A percentile compares a stretch with the other conserved stretches of the same genome.
Conservation (phyloP, 371 early-diverging fungal genomes). For the Mortierella sp. region DNA sequence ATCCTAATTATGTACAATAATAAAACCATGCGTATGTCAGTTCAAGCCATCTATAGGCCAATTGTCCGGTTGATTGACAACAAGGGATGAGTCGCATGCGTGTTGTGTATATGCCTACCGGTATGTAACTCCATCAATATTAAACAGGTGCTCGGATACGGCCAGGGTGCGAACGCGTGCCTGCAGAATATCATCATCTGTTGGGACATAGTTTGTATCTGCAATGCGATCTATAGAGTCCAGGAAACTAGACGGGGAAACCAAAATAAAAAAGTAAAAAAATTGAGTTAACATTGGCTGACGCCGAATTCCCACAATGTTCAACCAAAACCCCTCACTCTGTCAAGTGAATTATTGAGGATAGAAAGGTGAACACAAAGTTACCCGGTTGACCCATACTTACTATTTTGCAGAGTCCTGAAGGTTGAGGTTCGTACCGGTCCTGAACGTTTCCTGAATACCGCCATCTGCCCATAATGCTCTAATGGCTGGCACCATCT, state of each 20-base stretch:
- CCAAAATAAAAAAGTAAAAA: background rate
- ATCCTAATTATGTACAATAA: slow-evolving; percentile 49
- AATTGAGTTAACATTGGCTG: background rate
- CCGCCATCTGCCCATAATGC: slow-evolving; percentile 57
- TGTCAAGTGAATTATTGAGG: background rate
- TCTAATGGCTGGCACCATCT: slow-evolving; percentile 55
- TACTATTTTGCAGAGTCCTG: slow-evolving; percentile 63
- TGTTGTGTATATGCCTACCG: slow-evolving; percentile 23
- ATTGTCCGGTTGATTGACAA: background rate
- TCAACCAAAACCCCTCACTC: background rate
- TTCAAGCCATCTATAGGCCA: no score
- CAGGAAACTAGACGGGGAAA: slow-evolving; percentile 54
- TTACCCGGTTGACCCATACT: slow-evolving; percentile 7
- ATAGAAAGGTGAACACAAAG: background rate
- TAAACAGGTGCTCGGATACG: slow-evolving; percentile 59
- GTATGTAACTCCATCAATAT: slow-evolving; percentile 57
- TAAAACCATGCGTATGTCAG: background rate
- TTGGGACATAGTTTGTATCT: slow-evolving; percentile 55
- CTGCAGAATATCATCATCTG: slow-evolving; percentile 63
- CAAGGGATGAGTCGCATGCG: background rate
- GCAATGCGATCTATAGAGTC: slow-evolving; percentile 60
- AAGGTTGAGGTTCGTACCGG: slow-evolving; percentile 41
- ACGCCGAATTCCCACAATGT: background rate
- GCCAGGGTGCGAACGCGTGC: slow-evolving; percentile 62
- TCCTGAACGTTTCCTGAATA: slow-evolving; percentile 43